A percentile compares a stretch with the other conserved stretches of the same genome.
These are phyloP conservation scores for Russula sp. DNA, from an alignment of 768 basidiomycete species.

Conservation along the genomic window DNA sequence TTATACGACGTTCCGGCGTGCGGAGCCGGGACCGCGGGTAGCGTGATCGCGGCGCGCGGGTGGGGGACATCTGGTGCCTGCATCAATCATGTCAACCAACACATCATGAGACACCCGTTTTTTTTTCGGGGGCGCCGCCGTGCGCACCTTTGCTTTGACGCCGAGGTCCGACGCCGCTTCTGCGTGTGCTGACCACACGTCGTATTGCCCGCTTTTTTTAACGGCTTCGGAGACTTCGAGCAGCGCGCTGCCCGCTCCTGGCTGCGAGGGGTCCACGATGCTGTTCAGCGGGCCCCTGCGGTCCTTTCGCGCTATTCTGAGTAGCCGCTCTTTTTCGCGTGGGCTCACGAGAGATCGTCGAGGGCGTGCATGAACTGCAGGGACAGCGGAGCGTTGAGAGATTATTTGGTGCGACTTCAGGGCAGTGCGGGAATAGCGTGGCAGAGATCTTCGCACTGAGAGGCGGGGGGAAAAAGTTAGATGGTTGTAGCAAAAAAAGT, in stretches of 20 bases:
- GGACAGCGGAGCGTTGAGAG: slow-evolving; percentile 79
- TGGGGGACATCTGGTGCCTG: slow-evolving; percentile 47
- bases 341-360: slow-evolving; percentile 37
- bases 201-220: slow-evolving; percentile 58
- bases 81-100: neutral
- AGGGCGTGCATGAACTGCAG: slow-evolving; percentile 67
- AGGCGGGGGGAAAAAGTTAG: neutral
- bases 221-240: slow-evolving; percentile 65
- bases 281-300: slow-evolving; percentile 70
- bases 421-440: slow-evolving; percentile 46
- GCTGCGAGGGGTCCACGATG: slow-evolving; percentile 60
- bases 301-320: slow-evolving; percentile 68
- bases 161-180: slow-evolving; percentile 32
- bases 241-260: slow-evolving; percentile 57
- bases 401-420: slow-evolving; percentile 76
- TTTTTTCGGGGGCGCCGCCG: neutral
- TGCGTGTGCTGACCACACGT: slow-evolving; percentile 52
- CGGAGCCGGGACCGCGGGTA: slow-evolving; percentile 64
- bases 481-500: neutral
- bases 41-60: slow-evolving; percentile 47
- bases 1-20: slow-evolving; percentile 89
- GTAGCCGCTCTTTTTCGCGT: slow-evolving; percentile 69
- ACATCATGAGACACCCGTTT: neutral
- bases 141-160: slow-evolving; percentile 47
- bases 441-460: slow-evolving; percentile 54